Evolutionary conservation across 345 rosid genomes (phyloP).

Genomic region (Eucalyptus cladocalyx): DNA sequence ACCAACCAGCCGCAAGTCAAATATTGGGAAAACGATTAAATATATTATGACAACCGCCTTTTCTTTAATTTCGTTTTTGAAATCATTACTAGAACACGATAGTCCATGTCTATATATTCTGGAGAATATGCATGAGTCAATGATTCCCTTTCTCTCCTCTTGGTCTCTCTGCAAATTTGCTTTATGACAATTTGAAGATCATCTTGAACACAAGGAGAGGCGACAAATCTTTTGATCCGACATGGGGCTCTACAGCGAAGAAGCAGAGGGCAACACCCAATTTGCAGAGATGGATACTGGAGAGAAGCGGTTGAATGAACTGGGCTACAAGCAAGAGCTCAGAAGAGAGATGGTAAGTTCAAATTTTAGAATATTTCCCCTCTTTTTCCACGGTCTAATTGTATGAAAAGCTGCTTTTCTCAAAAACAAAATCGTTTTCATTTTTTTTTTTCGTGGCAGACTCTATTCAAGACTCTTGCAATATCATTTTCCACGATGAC

Average conservation of each 20-base stretch:
- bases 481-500: slow-evolving; percentile 60
- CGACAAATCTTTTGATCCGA: not conserved
- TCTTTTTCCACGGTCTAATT: not conserved
- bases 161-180: not conserved
- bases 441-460: slow-evolving; percentile 2
- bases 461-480: slow-evolving; percentile 47
- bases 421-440: not conserved
- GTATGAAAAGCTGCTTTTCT: not conserved
- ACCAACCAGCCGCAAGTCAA: not conserved
- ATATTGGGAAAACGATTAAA: not conserved
- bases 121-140: not conserved
- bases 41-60: not conserved
- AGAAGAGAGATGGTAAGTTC: slow-evolving; percentile 45
- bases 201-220: not conserved
- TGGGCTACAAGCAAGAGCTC: slow-evolving; percentile 57
- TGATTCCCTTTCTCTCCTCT: not conserved
- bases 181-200: not conserved
- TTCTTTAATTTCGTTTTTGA: not conserved
- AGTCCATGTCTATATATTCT: not conserved
- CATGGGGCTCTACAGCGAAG: not conserved
- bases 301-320: slow-evolving; percentile 54
- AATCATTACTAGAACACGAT: not conserved
- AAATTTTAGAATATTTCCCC: not conserved
- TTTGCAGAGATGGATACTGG: slow-evolving; percentile 36
- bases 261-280: not conserved